Evolutionary conservation across 176 grass and related monocot genomes (phyloP).

Genomic region (Eleusine indica): DNA sequence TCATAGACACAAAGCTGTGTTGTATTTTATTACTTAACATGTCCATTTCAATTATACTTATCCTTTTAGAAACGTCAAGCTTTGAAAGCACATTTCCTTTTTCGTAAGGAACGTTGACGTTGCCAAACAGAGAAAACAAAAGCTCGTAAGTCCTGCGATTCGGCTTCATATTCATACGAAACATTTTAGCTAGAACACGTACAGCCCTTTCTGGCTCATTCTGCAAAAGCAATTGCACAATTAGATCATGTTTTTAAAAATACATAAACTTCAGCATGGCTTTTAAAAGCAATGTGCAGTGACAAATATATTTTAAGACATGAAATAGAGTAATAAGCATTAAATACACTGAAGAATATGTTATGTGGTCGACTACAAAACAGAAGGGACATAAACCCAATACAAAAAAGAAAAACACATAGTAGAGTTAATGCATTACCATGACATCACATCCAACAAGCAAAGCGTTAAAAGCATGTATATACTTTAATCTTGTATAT

Average conservation of each 20-base stretch:
- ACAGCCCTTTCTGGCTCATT: constrained; percentile 82
- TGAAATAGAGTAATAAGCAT: constrained; percentile 14
- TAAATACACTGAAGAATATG: constrained; percentile 9
- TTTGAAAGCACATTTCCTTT: constrained; percentile 83
- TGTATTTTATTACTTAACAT: constrained; percentile 74
- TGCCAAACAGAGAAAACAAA: constrained; percentile 83
- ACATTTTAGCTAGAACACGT: constrained; percentile 71
- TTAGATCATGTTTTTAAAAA: constrained; percentile 5
- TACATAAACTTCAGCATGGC: background rate
- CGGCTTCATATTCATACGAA: constrained; percentile 65
- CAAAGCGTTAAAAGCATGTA: constrained; percentile 59
- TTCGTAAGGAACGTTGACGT: constrained; percentile 79
- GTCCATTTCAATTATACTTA: constrained; percentile 73
- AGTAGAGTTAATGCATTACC: constrained; percentile 54
- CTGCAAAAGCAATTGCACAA: constrained; percentile 45
- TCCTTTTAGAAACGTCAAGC: constrained; percentile 84
- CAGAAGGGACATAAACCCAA: constrained; percentile 9
- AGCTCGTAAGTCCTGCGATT: constrained; percentile 68
- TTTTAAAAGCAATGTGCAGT: background rate
- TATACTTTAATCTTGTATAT: constrained; percentile 52
- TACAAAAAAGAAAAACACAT: constrained; percentile 30
- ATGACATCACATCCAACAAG: constrained; percentile 67
- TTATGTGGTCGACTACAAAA: constrained; percentile 7
- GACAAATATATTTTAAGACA: constrained; percentile 12
- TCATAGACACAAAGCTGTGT: constrained; percentile 72